Evolutionary conservation across 2,329 filamentous ascomycete species (phyloP), one percentile per base, ranked within the genome.

Genomic region (Davidsoniella neocaledoniae): DNA sequence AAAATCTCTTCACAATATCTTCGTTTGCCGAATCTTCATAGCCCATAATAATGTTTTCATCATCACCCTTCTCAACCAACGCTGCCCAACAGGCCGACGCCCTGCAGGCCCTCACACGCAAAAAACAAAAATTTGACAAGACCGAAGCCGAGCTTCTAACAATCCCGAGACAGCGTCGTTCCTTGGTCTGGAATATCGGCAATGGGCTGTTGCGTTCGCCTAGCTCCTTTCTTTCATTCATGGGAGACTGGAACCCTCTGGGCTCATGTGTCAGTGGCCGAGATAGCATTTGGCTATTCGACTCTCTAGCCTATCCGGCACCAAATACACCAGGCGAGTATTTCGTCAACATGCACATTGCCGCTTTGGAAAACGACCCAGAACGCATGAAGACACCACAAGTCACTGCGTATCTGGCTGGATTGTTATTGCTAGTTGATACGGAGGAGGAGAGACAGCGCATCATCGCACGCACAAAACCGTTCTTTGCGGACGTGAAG

Each of bases 201-300:
- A 43, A 25, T 43, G n/a, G 19, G 14, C 19, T 43, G n/a, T 14
- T 17, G 41, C 12, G 19, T 12, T 14, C 19, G 3, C 47, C 51
- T 2, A 50, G 45, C 45, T 26, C 43, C 23, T 49, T 74, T 43
- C 60, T 79, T 23, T 72, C 71, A 2, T 69, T 71, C 49, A 62
- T 79, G 1, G 70, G 71, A 19, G 61, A 63, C 45, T 61, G 61
- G 51, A 81, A 79, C 58, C 79, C 81, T 1, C 66, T 80, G 10
- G 70, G 74, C 1, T 72, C 72, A 43, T 66, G 70, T 33, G 74
- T 86, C 43, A 73, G 77, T 49, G 68, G 71, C 14, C 66, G 75
- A 38, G 83, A 94, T 61, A 77, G 76, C 12, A 79, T 95, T 39
- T 95, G 90, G 90, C 68, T 95, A 6, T 70, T 95, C 44, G 87